Evolutionary conservation across 257 asterid species (phyloP), one percentile per base, ranked within the genome.

Genomic region (Solanum paucissectum): DNA sequence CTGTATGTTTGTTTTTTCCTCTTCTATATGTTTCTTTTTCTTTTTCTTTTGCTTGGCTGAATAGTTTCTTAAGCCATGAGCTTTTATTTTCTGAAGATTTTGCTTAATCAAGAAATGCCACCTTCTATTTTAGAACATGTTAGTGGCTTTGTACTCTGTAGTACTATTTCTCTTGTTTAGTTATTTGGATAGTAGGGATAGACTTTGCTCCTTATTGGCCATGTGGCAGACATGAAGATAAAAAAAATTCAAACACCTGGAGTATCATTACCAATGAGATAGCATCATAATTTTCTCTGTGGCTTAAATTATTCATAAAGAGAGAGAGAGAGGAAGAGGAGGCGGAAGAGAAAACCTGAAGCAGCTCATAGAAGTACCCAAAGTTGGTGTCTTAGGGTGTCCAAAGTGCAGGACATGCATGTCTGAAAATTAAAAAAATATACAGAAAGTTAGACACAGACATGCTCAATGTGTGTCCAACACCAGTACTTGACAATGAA

Each of bases 1-100:
- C 92, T 96, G 98, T 96, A 94, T 77, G 40, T 88, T 90, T 49
- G 84, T 73, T 71, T 52, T 27, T 38, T 86, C 87, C 84, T 86
- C 29, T 49, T 81, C 29, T 46, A 36, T 29, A 16, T 79, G 29
- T 81, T 81, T 79, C 12, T 79, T 27, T 79, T 81, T 81, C 16
- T 18, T 44, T 18, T 25, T 81, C 12, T 34, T 32, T 74, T 82
- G n/a, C 40, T 68, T 66, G 33, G 52, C 64, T 69, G 75, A 38
- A 36, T 44, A 46, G 58, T 29, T 77, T 16, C 75, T 32, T 33
- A n/a, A 49, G 58, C 66, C 68, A 34, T 27, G 40, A 34, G 23
- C 52, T 68, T 36, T 83, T 32, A 44, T 81, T 81, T 46, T 81
- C 42, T 81, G 85, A 81, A 29, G 4, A 46, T 46, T 49, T 46